Evolutionary conservation across 2,329 filamentous ascomycete species (phyloP), one percentile per base, ranked within the genome.

Genomic region (Metarhizium sp.): DNA sequence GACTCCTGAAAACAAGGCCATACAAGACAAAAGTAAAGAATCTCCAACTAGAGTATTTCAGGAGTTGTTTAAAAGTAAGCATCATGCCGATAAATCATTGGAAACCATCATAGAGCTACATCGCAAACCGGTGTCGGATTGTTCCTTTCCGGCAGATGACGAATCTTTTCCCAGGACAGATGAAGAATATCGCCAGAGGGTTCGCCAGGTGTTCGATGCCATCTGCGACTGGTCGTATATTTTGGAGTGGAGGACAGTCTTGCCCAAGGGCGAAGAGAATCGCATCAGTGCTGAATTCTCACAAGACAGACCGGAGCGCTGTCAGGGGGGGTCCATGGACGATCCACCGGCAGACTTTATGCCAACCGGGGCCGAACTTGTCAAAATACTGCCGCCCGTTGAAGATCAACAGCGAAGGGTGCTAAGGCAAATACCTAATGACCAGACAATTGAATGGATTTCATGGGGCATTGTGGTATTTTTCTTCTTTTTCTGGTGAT

Each of bases 401-500:
- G 34, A 56, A 4, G 52, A 43, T 34, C 61, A 64, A 55, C 62
- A 64, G 54, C 56, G 51, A 38, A 59, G 55, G 49, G 59, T 64
- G 0, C 30, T 64, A n/a, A 57, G 62, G 14, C 59, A 58, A 14
- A 49, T 59, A 3, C 59, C 60, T 3, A 59, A 56, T 43, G 60
- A 65, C 46, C 60, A 63, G 20, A 56, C 59, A 11, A 55, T 63
- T 1, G 62, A 66, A 16, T 56, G 52, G 50, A 45, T 65, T n/a
- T 63, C 59, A 45, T 66, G 64, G 64, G 60, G 57, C 4, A 55
- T 66, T 16, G 51, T 65, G 53, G 62, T 64, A 55, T 45, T 59
- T 59, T 7, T 40, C 6, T n/a, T 13, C 6, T 25, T 40, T 11
- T n/a, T 13, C 6, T 5, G 14, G 18, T 6, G 5, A 7, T 3